Evolutionary conservation across 1,284 basidiomycete species (phyloP).

Genomic region (Moniliophthora roreri): DNA sequence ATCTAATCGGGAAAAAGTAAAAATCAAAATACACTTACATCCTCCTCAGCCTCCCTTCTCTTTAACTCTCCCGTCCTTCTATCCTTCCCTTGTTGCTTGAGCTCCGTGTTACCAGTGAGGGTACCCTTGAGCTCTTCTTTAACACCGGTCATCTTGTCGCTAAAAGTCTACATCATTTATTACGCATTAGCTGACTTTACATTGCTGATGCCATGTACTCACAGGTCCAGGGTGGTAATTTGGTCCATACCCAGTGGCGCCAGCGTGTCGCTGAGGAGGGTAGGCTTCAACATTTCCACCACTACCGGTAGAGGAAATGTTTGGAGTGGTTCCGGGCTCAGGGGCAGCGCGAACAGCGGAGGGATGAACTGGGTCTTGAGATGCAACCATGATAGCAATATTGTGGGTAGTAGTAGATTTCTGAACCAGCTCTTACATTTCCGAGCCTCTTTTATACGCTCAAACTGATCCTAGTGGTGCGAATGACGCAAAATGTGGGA

Average conservation of each 20-base stretch:
- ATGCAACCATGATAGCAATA: background rate
- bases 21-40: slow-evolving; percentile 21
- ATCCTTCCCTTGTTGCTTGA: slow-evolving; percentile 46
- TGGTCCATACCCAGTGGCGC: slow-evolving; percentile 25
- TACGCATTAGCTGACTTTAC: too few relatives aligned
- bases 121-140: slow-evolving; percentile 55
- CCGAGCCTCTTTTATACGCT: background rate
- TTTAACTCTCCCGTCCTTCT: slow-evolving; percentile 48
- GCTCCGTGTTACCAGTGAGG: slow-evolving; percentile 42
- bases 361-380: background rate
- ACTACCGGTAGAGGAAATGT: background rate
- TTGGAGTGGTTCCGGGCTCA: background rate
- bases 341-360: background rate
- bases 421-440: background rate
- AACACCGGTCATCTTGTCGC: slow-evolving; percentile 47
- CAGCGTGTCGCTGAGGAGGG: slow-evolving; percentile 29
- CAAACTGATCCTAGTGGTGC: background rate
- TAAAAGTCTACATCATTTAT: slow-evolving; percentile 42
- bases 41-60: slow-evolving; percentile 40
- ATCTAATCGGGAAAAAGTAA: background rate
- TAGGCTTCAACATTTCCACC: slow-evolving; percentile 17
- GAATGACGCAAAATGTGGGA: background rate
- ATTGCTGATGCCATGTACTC: slow-evolving; percentile 6
- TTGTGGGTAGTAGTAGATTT: background rate
- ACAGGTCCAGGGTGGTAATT: slow-evolving; percentile 22